Base-by-base conservation (phyloP, 257 asterid genomes). In the Gentiana dahurica region DNA sequence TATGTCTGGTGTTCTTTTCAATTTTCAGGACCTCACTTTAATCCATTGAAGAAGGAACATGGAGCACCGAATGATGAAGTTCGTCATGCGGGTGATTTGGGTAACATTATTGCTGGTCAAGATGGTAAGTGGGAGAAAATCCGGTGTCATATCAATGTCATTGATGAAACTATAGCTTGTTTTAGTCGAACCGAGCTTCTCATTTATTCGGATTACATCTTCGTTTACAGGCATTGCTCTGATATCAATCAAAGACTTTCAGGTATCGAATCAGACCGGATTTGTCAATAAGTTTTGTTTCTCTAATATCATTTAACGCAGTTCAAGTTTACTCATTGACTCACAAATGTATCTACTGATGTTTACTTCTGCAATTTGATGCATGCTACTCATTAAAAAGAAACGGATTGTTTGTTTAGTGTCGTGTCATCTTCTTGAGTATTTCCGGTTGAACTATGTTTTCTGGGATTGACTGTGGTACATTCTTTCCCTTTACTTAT, bases 21-120 rank as follows among this genome's bases (percentile, higher is more conserved):
- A 59, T 36, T 33, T 66, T 53, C 68, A 89, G 97, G 97, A 57
- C 93, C 97, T 65, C 97, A 89, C 71, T 89, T 79, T 75, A 89
- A 89, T 73, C 97, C 97, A 12, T 65, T 78, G 43, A 84, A 80
- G 65, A 86, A 73, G 70, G 71, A 77, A 70, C 95, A 89, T 62
- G 97, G 97, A 52, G 88, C 93, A 67, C 97, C 95, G 34, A 65
- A 51, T 34, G 94, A 89, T 65, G 82, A 65, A 35, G 79, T 67
- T 65, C 94, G 95, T 55, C 97, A 89, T 15, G 90, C 85, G 0
- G 97, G 94, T 57, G 95, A 89, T 67, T 75, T 86, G 68, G 95
- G 97, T 11, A 89, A 89, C 79, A 77, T 89, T 65, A 58, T 79
- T 51, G 93, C 88, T n/a, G 88, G 73, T 39, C 53, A 80, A 33